Conservation (phyloP, 23 red algal species). For the Cyanidium caldarium region DNA sequence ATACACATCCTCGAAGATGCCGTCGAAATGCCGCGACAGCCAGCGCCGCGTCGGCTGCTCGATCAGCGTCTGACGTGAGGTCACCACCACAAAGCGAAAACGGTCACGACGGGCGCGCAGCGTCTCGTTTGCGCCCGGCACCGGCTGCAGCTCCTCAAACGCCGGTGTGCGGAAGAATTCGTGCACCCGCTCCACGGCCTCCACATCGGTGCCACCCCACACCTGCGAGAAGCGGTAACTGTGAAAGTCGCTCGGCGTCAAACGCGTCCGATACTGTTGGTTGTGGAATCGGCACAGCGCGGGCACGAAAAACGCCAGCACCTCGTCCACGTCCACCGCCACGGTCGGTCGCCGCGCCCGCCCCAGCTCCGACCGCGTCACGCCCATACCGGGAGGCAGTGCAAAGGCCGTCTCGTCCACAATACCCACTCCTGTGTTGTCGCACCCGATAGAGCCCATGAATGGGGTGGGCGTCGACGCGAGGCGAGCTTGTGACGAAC, state of each 20-base stretch:
- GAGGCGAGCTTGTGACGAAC: no score
- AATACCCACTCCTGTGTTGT: no score
- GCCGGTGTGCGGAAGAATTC: slow-evolving; percentile 35
- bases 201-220: slow-evolving; percentile 64
- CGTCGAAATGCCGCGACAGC: slow-evolving; percentile 26
- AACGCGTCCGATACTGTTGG: background rate
- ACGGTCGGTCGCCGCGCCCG: no score
- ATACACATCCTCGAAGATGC: slow-evolving; percentile 21
- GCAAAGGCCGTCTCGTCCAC: no score
- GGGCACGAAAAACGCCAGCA: slow-evolving; percentile 1
- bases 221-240: slow-evolving; percentile 28
- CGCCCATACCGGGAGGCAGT: no score
- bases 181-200: slow-evolving; percentile 38
- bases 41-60: slow-evolving; percentile 36
- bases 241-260: background rate
- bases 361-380: no score
- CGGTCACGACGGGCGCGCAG: slow-evolving; percentile 23
- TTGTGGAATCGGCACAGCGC: background rate
- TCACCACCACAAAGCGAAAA: slow-evolving; percentile 50
- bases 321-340: background rate
- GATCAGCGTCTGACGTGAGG: slow-evolving; percentile 51
- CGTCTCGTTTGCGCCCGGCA: slow-evolving; percentile 43
- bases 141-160: slow-evolving; percentile 26
- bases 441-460: no score
- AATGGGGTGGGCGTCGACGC: no score